Base-by-base conservation (phyloP, 176 grass and related monocot species). In the Hsuehochloa calcarea region DNA sequence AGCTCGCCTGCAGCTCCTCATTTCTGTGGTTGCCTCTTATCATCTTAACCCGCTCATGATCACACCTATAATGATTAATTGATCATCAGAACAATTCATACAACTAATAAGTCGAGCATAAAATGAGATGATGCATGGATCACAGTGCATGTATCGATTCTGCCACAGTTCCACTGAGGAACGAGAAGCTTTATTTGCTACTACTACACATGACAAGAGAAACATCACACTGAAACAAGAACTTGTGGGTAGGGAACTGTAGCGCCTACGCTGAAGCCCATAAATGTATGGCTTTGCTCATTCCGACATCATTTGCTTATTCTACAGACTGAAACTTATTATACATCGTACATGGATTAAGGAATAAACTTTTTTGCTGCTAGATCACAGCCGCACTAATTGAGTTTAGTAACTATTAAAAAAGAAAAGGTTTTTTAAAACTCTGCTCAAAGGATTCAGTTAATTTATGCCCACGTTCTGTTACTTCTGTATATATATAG, bases 21-120 rank as follows among this genome's bases (percentile, higher is more conserved):
- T 65, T 91, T 9, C 31, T 62, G 54, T 54, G 80, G 26, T 61
- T 70, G 35, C 67, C 74, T 66, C 85, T 75, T 81, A 81, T 91
- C 89, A 91, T 91, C 70, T 70, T 81, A 52, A 43, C 29, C 41
- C 9, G 70, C 52, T 88, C 85, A 88, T 91, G 52, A 69, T 85
- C 63, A 80, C 37, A 81, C 85, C 89, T 88, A 52, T 8, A 74
- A 74, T 5, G 11, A 49, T 35, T 64, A 14, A n/a, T 20, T 13
- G 51, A 76, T 51, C 72, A 61, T 70, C 70, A 87, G 63, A 59
- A 74, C 3, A 12, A 62, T 22, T 50, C 17, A 74, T 4, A 54
- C 27, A 35, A 25, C 11, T 12, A 54, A 15, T 64, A 54, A 84
- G 71, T 46, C 47, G 26, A 46, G 84, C 88, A 90, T 90, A 71